phyloP scores from a whole-genome alignment of 2,329 filamentous ascomycete genomes.

The Fusarium fracticaudum region DNA sequence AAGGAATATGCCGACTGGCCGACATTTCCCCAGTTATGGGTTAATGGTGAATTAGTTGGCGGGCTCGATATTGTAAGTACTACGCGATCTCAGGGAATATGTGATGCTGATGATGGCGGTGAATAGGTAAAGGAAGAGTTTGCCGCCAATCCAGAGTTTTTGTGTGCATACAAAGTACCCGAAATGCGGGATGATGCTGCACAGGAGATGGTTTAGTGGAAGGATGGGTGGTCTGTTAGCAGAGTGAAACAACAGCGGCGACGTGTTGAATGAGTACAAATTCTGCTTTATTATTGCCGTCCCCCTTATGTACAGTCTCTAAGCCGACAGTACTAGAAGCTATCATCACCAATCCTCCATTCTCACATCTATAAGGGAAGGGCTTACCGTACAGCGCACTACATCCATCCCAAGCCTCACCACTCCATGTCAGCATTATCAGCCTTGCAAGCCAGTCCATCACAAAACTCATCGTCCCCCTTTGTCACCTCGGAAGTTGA shows the following conservation, averaged over 20 bases:
- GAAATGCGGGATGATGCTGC: accelerated
- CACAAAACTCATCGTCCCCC: neutral
- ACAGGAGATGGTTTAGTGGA: accelerated
- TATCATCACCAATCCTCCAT: neutral
- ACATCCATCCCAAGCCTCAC: neutral
- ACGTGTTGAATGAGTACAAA: accelerated
- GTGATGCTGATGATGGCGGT: no score
- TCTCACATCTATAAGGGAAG: no score
- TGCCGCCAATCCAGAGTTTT: neutral
- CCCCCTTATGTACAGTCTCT: accelerated
- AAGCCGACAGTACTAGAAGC: neutral
- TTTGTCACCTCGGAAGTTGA: neutral
- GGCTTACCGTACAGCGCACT: no score
- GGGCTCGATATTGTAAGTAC: no score
- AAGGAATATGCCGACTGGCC: no score
- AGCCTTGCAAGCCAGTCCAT: neutral
- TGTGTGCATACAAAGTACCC: neutral
- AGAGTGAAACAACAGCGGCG: accelerated
- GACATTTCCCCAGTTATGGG: no score
- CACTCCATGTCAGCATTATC: neutral
- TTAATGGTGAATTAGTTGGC: no score
- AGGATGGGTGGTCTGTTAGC: accelerated
- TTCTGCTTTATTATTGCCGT: accelerated
- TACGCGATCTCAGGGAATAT: accelerated
- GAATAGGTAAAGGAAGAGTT: neutral